These are phyloP conservation scores for Taiwanofungus camphoratus DNA, from an alignment of 1,284 basidiomycete genomes.

Conservation along the genomic window DNA sequence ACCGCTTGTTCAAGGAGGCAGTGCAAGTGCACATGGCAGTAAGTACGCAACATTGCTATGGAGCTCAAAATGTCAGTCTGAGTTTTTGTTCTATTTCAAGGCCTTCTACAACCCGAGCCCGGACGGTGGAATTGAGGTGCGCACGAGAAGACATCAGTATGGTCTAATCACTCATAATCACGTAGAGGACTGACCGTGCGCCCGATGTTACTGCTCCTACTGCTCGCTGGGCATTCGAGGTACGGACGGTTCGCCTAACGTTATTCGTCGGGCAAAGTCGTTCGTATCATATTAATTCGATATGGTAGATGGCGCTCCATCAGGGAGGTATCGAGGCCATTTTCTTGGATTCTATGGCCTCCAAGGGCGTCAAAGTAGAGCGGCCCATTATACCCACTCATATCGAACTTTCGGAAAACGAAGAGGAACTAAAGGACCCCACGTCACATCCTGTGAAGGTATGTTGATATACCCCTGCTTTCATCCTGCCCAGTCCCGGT, in stretches of 20 bases:
- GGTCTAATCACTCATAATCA: neutral
- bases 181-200: constrained; percentile 53
- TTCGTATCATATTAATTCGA: no score
- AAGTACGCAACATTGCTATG: constrained; percentile 22
- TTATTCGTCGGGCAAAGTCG: no score
- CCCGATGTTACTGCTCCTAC: constrained; percentile 53
- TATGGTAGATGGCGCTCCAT: constrained; percentile 53
- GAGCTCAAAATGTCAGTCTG: neutral
- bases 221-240: constrained; percentile 60
- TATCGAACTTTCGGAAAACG: constrained; percentile 45
- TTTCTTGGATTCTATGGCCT: constrained; percentile 57
- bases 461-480: constrained; percentile 11
- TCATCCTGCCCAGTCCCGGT: neutral
- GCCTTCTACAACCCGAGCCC: constrained; percentile 68
- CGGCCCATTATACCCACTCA: constrained; percentile 51
- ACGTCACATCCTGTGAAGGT: constrained; percentile 54
- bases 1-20: constrained; percentile 56
- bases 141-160: constrained; percentile 7
- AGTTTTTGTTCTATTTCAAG: constrained; percentile 28
- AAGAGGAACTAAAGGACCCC: constrained; percentile 34
- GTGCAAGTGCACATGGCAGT: constrained; percentile 67
- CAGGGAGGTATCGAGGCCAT: constrained; percentile 71
- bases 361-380: constrained; percentile 46
- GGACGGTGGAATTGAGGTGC: constrained; percentile 56
- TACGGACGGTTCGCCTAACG: no score